These are phyloP conservation scores for Boletus coccyginus DNA, from an alignment of 768 basidiomycete species.

Conservation along the genomic window DNA sequence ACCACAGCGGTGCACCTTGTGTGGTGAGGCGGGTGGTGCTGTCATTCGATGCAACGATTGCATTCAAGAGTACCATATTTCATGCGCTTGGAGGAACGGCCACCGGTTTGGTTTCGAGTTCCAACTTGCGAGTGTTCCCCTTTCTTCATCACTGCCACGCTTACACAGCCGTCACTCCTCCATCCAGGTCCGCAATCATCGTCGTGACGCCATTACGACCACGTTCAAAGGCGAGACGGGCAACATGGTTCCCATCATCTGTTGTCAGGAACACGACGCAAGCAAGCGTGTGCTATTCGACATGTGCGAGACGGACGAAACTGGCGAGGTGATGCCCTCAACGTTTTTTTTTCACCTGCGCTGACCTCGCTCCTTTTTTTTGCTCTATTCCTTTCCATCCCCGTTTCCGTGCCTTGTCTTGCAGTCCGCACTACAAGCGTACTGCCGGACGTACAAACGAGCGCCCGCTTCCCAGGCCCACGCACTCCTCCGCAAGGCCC, in stretches of 20 bases:
- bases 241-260: constrained; percentile 72
- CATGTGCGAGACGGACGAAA: constrained; percentile 82
- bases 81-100: constrained; percentile 86
- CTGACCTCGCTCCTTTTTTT: constrained; percentile 8
- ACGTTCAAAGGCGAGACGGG: constrained; percentile 80
- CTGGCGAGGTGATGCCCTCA: constrained; percentile 60
- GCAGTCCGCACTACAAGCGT: constrained; percentile 89
- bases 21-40: constrained; percentile 69
- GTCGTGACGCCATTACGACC: constrained; percentile 62
- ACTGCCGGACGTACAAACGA: constrained; percentile 82
- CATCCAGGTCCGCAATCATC: constrained; percentile 69
- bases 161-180: neutral
- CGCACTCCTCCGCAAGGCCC: constrained; percentile 85
- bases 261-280: constrained; percentile 74
- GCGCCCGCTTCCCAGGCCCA: constrained; percentile 70
- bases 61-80: constrained; percentile 73
- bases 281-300: constrained; percentile 70
- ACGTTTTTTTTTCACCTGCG: neutral
- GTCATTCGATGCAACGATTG: constrained; percentile 86
- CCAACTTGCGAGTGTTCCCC: constrained; percentile 56
- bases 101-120: constrained; percentile 93
- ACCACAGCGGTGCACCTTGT: constrained; percentile 70
- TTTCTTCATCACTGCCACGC: neutral
- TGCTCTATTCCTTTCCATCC: too few species aligned
- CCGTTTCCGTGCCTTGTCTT: neutral